Evolutionary conservation across 2,329 filamentous ascomycete genomes (phyloP), one percentile per base, ranked within the genome.

Genomic region (Cladosporium sp.): DNA sequence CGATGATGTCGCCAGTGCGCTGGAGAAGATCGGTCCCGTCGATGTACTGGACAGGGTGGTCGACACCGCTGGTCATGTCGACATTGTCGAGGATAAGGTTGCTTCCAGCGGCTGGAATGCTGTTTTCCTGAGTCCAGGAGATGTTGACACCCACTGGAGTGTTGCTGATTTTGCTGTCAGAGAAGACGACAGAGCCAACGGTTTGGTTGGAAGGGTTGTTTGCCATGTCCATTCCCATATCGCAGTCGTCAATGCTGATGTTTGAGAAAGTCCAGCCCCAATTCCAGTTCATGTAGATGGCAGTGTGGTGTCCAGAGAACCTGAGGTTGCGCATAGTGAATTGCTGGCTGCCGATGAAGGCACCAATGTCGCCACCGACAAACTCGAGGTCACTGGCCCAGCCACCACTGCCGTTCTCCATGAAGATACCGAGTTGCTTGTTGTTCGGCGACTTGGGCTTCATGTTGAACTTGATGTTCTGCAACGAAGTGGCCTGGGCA

Each of bases 21-120:
- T 75, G 71, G 24, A 96, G 79, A 39, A 96, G 73, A 1, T 74
- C 74, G 38, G 78, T 73, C 40, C 82, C 84, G 55, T 73, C 75
- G 18, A 73, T 65, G 45, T 73, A 71, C 47, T 81, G 75, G 48
- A 97, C 80, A 27, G 88, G 89, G 19, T 80, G 76, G 6, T 79
- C 76, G 38, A 48, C 88, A 82, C 52, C 51, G 49, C 82, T 84
- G 39, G 75, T 74, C 57, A 96, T 89, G 71, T 96, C 89, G 29
- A 95, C 88, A 59, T 96, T 96, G 72, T 96, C 88, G 9, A 97
- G 70, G 58, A 96, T 79, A 40, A 96, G 79, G 12, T 88, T 89
- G 54, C 88, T 89, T 63, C 90, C 92, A 60, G 87, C 88, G 50
- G 77, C 72, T 18, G 82, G 77, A 51, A 84, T 77, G 34, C 32